Conservation (phyloP, 2,329 filamentous ascomycete genomes). For the Epichloe brachyelytri region DNA sequence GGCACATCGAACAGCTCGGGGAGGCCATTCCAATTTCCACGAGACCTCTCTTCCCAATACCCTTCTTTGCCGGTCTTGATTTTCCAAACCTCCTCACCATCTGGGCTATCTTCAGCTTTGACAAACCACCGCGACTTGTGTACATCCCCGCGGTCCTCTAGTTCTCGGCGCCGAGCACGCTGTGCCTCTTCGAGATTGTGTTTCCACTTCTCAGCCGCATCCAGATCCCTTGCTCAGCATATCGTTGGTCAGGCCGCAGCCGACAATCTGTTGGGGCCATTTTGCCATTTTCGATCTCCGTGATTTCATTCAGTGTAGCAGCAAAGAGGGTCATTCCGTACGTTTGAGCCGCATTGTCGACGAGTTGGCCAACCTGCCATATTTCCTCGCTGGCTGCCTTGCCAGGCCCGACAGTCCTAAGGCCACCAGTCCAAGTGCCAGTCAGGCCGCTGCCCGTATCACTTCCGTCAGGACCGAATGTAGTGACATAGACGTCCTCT, state of each 20-base stretch:
- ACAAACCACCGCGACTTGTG: constrained; percentile 79
- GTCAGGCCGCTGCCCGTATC: constrained; percentile 54
- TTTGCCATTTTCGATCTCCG: constrained; percentile 58
- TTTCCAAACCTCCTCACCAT: constrained; percentile 59
- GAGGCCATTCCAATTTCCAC: constrained; percentile 50
- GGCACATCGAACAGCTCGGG: constrained; percentile 34
- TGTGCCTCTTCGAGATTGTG: constrained; percentile 76
- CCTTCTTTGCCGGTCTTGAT: constrained; percentile 71
- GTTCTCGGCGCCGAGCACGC: constrained; percentile 55
- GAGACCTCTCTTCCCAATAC: constrained; percentile 81
- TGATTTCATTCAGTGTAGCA: constrained; percentile 77
- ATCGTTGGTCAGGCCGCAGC: constrained; percentile 74
- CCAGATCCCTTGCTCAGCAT: constrained; percentile 73
- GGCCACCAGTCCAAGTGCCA: constrained; percentile 73
- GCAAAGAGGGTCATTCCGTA: constrained; percentile 88
- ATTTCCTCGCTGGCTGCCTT: constrained; percentile 51
- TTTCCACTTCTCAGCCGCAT: constrained; percentile 75
- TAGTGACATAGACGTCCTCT: constrained; percentile 75
- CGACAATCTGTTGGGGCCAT: constrained; percentile 74
- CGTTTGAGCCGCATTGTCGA: constrained; percentile 63
- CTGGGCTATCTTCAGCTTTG: constrained; percentile 45
- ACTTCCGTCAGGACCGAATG: constrained; percentile 52
- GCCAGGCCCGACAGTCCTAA: constrained; percentile 54
- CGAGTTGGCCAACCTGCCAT: constrained; percentile 68
- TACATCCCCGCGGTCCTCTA: constrained; percentile 62